Evolutionary conservation across 83 land plant species (phyloP), one percentile per base, ranked within the genome.

Genomic region (Isoetes engelmannii): DNA sequence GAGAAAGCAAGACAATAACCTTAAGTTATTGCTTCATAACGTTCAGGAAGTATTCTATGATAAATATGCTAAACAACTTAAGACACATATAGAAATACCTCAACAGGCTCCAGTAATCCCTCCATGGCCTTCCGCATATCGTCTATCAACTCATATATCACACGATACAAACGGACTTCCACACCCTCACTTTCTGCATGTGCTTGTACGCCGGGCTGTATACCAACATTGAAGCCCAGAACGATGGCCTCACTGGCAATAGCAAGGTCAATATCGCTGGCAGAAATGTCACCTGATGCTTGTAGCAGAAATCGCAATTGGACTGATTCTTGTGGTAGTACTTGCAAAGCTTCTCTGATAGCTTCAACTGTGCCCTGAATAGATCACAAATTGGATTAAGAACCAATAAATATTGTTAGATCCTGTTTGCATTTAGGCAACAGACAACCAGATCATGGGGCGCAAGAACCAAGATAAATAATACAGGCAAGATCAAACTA

Each of bases 61-160:
- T n/a, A 10, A 60, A n/a, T 60, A 60, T 12, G n/a, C 54, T 12
- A 51, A 49, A 12, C 54, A 51, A 51, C n/a, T 60, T 10, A 3
- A 15, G 1, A 3, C 3, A 15, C 12, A n/a, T 21, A 60, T 10
- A 15, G 12, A 60, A 10, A 3, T 63, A 95, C 99, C 99, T 90
- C 82, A 60, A 80, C 84, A 60, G 80, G 75, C 5, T 88, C 88
- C 18, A 95, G 75, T 7, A 95, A 86, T 54, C 97, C 97, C 79
- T 95, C 99, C 99, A 95, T 95, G 43, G 99, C 93, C 54, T 85
- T 80, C 44, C 99, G 78, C 77, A 95, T 79, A 68, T 91, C 99
- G 79, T 95, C 99, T 58, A 95, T 80, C 57, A 95, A 86, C 0
- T 95, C 99, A 74, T 95, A 95, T 45, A 95, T 91, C 43, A 95